Evolutionary conservation across 177 flowering plant genomes (phyloP).

Genomic region (Vitis hybrid): DNA sequence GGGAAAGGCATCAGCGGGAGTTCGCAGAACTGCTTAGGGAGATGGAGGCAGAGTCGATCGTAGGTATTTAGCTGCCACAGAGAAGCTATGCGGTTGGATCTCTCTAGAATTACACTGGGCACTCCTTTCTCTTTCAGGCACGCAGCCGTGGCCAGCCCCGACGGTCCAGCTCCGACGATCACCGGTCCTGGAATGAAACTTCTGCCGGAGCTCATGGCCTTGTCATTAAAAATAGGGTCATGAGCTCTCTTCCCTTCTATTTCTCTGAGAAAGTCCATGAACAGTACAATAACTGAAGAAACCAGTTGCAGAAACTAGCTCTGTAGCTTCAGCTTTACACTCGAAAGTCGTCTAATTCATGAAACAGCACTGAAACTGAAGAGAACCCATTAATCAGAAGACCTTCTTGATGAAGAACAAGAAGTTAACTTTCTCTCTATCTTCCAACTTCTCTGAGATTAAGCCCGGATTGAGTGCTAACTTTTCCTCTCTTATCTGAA

Average conservation of each 20-base stretch:
- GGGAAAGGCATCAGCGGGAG: constrained; percentile 75
- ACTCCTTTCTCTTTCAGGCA: constrained; percentile 58
- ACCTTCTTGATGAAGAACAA: not conserved
- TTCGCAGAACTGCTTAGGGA: constrained; percentile 83
- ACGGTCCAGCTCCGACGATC: constrained; percentile 91
- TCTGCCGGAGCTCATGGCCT: constrained; percentile 8
- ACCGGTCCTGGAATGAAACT: constrained; percentile 61
- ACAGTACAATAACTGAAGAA: not conserved
- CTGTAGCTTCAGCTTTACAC: too few relatives aligned
- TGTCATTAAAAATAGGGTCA: constrained; percentile 33
- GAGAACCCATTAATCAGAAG: constrained; percentile 1
- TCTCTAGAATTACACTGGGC: constrained; percentile 61
- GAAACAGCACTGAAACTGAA: constrained; percentile 1
- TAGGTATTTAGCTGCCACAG: constrained; percentile 78
- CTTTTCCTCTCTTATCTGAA: constrained; percentile 7
- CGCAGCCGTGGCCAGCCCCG: constrained; percentile 82
- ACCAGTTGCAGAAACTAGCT: not conserved
- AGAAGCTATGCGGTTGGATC: constrained; percentile 71
- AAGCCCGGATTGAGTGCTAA: constrained; percentile 9
- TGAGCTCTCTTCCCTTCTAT: constrained; percentile 53
- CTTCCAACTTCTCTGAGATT: not conserved
- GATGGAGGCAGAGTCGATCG: constrained; percentile 77
- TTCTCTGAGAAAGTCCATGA: constrained; percentile 48
- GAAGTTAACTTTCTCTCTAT: not conserved
- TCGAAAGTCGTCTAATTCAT: not conserved